A percentile compares a stretch with the other conserved stretches of the same genome.
Conservation (phyloP, 192 early-diverging fungal genomes). For the Podila verticillata region DNA sequence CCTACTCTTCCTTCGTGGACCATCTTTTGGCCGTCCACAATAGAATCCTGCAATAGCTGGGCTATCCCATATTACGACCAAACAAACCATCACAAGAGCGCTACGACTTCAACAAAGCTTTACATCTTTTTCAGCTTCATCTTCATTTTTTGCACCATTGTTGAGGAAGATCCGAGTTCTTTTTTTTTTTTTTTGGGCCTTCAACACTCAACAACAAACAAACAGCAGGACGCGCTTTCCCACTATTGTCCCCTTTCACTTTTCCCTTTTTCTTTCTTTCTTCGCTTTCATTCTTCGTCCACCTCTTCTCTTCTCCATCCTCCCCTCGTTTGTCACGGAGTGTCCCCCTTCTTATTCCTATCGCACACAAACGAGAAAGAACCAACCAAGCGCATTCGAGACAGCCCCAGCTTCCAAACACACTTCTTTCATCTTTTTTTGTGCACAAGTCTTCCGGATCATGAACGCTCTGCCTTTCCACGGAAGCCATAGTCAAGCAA, state of each 20-base stretch:
- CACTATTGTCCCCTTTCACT: not conserved
- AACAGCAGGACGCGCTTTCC: not conserved
- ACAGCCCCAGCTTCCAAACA: not conserved
- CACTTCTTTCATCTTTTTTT: not conserved
- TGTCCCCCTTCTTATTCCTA: constrained; percentile 4
- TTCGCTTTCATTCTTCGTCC: not conserved
- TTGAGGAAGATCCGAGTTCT: no score
- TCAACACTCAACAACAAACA: no score
- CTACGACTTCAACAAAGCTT: not conserved
- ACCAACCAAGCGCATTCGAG: constrained; percentile 2
- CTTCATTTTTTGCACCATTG: not conserved
- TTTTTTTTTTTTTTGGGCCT: no score
- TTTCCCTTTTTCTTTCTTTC: not conserved
- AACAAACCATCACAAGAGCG: not conserved
- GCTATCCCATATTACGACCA: not conserved
- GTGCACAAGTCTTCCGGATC: not conserved
- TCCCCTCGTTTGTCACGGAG: not conserved
- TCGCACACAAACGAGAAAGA: not conserved
- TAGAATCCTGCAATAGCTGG: not conserved
- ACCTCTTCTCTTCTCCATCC: not conserved
- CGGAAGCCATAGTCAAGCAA: not conserved
- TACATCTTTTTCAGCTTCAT: not conserved
- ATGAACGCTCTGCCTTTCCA: constrained; percentile 43
- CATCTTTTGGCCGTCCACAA: constrained; percentile 1
- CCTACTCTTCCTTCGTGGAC: not conserved